Conservation (phyloP, 345 rosid genomes). For the Salix udensis region DNA sequence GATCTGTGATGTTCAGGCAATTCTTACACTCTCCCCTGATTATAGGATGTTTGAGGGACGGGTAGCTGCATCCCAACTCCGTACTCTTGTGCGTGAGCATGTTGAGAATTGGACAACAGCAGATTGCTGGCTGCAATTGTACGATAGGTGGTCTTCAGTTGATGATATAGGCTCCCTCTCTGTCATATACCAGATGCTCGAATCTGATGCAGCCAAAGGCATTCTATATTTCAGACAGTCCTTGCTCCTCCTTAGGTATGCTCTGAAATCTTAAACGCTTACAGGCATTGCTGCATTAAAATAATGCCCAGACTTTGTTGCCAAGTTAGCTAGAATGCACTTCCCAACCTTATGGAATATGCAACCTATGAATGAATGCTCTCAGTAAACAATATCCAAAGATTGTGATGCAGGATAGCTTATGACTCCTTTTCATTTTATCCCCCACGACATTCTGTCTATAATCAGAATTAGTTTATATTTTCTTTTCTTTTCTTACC, state of each 20-base stretch:
- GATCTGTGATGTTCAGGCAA: constrained; percentile 89
- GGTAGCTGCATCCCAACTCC: constrained; percentile 81
- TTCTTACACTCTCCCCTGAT: constrained; percentile 78
- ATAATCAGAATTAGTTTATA: background rate
- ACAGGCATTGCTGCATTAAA: background rate
- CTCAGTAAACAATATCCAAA: background rate
- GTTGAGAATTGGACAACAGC: constrained; percentile 90
- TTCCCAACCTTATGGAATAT: background rate
- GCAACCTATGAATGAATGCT: background rate
- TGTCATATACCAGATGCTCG: constrained; percentile 98
- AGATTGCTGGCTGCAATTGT: constrained; percentile 97
- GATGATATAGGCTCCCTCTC: constrained; percentile 98
- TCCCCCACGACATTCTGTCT: background rate
- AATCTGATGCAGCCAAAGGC: constrained; percentile 87
- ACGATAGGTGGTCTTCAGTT: constrained; percentile 92
- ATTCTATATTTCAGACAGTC: constrained; percentile 93
- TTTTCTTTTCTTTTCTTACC: background rate
- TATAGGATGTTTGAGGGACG: constrained; percentile 93
- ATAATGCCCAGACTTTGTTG: background rate
- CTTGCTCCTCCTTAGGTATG: constrained; percentile 84
- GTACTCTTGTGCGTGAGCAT: constrained; percentile 88
- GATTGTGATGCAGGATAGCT: background rate
- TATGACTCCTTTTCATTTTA: background rate
- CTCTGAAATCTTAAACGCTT: background rate
- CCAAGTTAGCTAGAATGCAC: background rate